Base-by-base conservation (phyloP, 2,329 filamentous ascomycete species). In the Aureobasidium musti region DNA sequence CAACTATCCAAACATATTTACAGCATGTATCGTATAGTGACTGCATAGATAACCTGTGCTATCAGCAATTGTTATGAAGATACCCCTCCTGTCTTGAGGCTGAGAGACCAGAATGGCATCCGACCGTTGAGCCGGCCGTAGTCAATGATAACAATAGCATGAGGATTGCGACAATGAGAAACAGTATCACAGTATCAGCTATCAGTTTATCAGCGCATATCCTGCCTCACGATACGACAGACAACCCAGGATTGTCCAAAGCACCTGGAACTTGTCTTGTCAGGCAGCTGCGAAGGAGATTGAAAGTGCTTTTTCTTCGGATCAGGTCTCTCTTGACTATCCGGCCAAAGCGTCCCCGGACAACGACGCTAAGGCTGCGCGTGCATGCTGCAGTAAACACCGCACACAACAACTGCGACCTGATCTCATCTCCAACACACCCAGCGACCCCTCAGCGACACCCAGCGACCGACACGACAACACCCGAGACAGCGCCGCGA, bases 331-430 rank as follows among this genome's bases (percentile, higher is more conserved):
- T 52, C 41, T 50, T 21, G 33, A 39, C 10, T 49, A 3, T 21
- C 10, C 23, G 43, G 43, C 45, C 59, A 63, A 45, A 61, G 57
- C 57, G 59, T 63, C 30, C 59, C 59, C 59, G 19, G 57, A 50
- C 59, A 63, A 63, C 59, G 47, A 52, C 59, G 59, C 59, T 63
- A 63, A 23, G 33, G 43, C 26, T 35, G 45, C 45, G 39, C 56
- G 39, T 61, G 57, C 59, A 63, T 63, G 33, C 52, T 37, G 59
- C 45, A 39, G 59, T 63, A 63, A 63, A 63, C 59, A 63, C 43
- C 33, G 35, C 45, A 49, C 57, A 50, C 30, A 63, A 63, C 59
- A 49, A 50, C 47, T 37, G 45, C 45, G 17, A 63, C 59, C 59
- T 41, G 56, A 59, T 23, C 59, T 28, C 59, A 45, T 52, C 26